phyloP scores from a whole-genome alignment of 495 filamentous ascomycete genomes.

The Diplogelasinospora grovesii region DNA sequence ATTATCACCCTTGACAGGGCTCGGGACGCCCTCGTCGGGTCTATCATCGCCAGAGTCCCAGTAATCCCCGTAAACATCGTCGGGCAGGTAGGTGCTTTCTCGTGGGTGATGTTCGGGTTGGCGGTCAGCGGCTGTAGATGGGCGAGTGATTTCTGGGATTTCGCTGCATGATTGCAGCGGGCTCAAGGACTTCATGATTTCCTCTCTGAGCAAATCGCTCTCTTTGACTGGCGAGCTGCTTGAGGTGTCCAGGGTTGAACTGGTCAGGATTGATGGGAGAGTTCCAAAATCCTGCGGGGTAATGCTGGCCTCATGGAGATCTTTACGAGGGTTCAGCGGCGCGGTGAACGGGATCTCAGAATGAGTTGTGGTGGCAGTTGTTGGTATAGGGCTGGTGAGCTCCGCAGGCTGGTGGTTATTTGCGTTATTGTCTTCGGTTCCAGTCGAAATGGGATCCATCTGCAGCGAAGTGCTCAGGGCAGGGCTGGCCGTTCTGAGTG shows the following conservation, averaged over 20 bases:
- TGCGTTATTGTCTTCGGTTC: neutral
- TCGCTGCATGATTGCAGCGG: constrained; percentile 24
- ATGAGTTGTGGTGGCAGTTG: constrained; percentile 8
- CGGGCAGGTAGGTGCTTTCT: constrained; percentile 41
- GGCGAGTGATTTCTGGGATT: constrained; percentile 4
- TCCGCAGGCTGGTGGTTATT: neutral
- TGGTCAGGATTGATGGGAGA: constrained; percentile 37
- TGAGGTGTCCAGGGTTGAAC: constrained; percentile 50
- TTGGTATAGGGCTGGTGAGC: constrained; percentile 10
- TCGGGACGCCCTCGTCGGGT: constrained; percentile 4
- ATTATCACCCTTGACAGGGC: neutral
- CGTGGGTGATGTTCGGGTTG: constrained; percentile 20
- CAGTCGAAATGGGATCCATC: neutral
- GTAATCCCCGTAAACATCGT: constrained; percentile 41
- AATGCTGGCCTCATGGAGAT: constrained; percentile 10
- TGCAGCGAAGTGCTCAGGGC: constrained; percentile 4
- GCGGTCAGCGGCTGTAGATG: constrained; percentile 14
- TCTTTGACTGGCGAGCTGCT: constrained; percentile 57
- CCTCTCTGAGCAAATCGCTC: constrained; percentile 68
- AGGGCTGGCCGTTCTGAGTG: constrained; percentile 10
- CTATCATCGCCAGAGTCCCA: constrained; percentile 27
- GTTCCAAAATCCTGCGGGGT: constrained; percentile 16
- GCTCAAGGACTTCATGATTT: constrained; percentile 74
- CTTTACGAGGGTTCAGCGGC: constrained; percentile 41
- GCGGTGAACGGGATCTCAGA: constrained; percentile 38